phyloP scores from a whole-genome alignment of 108 stramenopile genomes.

The Epipyxis sp. region DNA sequence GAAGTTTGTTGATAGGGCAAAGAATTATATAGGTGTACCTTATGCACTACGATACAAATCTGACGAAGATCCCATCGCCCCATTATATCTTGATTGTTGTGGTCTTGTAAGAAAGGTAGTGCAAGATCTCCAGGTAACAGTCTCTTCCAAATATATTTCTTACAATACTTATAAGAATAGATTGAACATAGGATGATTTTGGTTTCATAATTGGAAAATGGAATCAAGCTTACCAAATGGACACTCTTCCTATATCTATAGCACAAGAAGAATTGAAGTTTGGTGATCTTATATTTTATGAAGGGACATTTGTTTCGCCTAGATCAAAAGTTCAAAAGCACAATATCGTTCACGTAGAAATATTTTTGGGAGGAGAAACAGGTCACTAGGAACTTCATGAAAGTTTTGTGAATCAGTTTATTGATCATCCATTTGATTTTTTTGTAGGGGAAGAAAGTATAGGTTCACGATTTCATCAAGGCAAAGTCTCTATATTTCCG shows the following conservation, averaged over 20 bases:
- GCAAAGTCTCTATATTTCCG: slow-evolving; percentile 35
- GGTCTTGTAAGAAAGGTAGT: slow-evolving; percentile 32
- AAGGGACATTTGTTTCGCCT: slow-evolving; percentile 32
- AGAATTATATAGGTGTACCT: slow-evolving; percentile 46
- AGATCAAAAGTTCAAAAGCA: slow-evolving; percentile 31
- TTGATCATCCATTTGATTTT: too few species aligned
- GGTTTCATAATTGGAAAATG: slow-evolving; percentile 42
- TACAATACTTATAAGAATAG: too few species aligned
- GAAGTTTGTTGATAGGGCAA: slow-evolving; percentile 38
- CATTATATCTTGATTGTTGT: slow-evolving; percentile 48
- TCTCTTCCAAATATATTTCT: too few species aligned
- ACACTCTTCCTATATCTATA: slow-evolving; percentile 34
- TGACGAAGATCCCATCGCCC: slow-evolving; percentile 15
- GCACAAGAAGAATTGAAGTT: slow-evolving; percentile 18
- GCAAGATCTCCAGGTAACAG: slow-evolving; percentile 42
- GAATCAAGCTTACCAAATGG: slow-evolving; percentile 50
- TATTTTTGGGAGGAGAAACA: slow-evolving; percentile 41
- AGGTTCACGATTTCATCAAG: slow-evolving; percentile 35
- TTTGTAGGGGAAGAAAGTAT: slow-evolving; percentile 20
- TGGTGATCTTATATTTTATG: slow-evolving; percentile 46
- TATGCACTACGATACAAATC: slow-evolving; percentile 43
- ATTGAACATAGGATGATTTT: too few species aligned
- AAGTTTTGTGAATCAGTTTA: too few species aligned
- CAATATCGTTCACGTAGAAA: slow-evolving; percentile 47
- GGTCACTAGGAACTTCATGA: not conserved